Conservation (phyloP, 257 asterid species). For the Ajuga chamaepitys region DNA sequence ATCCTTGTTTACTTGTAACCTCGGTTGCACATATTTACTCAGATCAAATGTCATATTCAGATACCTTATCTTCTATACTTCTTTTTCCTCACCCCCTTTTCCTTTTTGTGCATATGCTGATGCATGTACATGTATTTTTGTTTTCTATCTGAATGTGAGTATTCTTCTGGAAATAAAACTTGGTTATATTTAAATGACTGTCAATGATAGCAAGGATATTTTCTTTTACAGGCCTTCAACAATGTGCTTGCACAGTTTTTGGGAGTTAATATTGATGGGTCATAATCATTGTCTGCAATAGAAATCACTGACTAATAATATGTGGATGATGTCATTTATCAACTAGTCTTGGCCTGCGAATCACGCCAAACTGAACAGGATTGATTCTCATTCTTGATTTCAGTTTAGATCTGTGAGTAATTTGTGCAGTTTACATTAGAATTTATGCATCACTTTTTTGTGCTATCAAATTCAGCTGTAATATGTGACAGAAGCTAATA, state of each 20-base stretch:
- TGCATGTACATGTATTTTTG: slow-evolving; percentile 5
- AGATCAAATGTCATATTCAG: slow-evolving; percentile 17
- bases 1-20: slow-evolving; percentile 8
- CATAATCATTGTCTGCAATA: slow-evolving; percentile 33
- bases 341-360: slow-evolving; percentile 16
- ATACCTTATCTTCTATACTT: slow-evolving; percentile 14
- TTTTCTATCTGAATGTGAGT: not conserved
- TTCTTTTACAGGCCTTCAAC: slow-evolving; percentile 48
- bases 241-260: slow-evolving; percentile 64
- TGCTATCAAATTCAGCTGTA: not conserved
- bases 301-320: slow-evolving; percentile 21
- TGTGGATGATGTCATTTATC: slow-evolving; percentile 3
- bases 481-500: not conserved
- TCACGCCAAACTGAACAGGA: slow-evolving; percentile 11
- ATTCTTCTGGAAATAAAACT: not conserved
- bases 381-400: slow-evolving; percentile 18
- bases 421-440: slow-evolving; percentile 13
- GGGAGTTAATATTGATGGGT: slow-evolving; percentile 46
- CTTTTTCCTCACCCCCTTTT: not conserved
- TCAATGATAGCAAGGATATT: not conserved
- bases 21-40: slow-evolving; percentile 7
- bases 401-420: slow-evolving; percentile 24
- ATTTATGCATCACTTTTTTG: not conserved
- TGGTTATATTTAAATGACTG: slow-evolving; percentile 10
- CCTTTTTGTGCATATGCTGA: slow-evolving; percentile 16